Conservation (phyloP, 2,329 filamentous ascomycete species). For the Clonostachys rosea region DNA sequence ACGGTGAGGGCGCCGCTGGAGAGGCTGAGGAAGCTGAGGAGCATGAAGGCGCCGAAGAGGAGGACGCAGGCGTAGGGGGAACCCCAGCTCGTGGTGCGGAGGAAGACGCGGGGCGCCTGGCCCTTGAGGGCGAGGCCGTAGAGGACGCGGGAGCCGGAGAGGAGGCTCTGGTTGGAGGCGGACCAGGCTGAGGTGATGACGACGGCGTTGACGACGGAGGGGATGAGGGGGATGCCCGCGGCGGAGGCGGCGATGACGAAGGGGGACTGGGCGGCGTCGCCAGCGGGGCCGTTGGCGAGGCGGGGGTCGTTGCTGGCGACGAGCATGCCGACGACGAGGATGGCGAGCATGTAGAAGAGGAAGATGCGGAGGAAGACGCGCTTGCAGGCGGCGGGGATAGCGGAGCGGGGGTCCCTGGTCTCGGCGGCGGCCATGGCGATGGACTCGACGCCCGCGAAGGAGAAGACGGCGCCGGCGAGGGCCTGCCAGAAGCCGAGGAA, state of each 20-base stretch:
- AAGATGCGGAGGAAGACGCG: slow-evolving; percentile 72
- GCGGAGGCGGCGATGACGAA: slow-evolving; percentile 69
- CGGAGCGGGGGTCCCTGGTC: slow-evolving; percentile 54
- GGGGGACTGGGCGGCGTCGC: slow-evolving; percentile 46
- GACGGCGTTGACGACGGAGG: slow-evolving; percentile 71
- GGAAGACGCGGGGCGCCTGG: slow-evolving; percentile 53
- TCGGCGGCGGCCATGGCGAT: slow-evolving; percentile 60
- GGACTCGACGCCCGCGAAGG: slow-evolving; percentile 61
- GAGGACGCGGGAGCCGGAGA: slow-evolving; percentile 53
- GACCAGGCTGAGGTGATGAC: slow-evolving; percentile 71
- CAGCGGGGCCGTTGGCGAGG: slow-evolving; percentile 35
- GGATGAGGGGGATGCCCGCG: slow-evolving; percentile 63
- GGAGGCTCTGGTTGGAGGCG: slow-evolving; percentile 62
- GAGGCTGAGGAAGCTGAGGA: slow-evolving; percentile 53
- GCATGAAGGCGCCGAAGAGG: slow-evolving; percentile 49
- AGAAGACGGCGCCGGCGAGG: slow-evolving; percentile 60
- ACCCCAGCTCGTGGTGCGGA: slow-evolving; percentile 55
- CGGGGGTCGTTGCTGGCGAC: slow-evolving; percentile 54
- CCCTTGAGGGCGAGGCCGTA: slow-evolving; percentile 55
- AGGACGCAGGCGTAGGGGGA: slow-evolving; percentile 56
- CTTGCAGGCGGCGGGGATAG: slow-evolving; percentile 67
- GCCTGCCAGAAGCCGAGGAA: slow-evolving; percentile 50
- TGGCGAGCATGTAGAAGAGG: slow-evolving; percentile 66
- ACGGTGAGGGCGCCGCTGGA: slow-evolving; percentile 54
- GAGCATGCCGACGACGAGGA: slow-evolving; percentile 67